Evolutionary conservation across 2,329 filamentous ascomycete species (phyloP), one percentile per base, ranked within the genome.

Genomic region (Alternaria triticimaculans): DNA sequence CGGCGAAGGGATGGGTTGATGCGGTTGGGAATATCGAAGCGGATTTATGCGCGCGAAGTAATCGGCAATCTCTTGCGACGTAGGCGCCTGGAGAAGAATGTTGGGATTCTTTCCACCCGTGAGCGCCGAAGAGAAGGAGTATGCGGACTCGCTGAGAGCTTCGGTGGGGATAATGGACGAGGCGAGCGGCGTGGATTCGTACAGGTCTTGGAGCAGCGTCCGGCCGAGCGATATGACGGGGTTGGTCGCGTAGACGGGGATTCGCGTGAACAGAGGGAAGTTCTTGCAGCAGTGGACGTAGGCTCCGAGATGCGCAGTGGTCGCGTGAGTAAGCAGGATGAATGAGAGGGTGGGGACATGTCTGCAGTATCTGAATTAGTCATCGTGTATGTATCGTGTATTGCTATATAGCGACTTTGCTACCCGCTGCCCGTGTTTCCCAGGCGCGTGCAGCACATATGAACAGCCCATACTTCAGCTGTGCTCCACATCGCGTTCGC

Each of bases 211-310:
- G 21, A 96, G 85, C 25, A 98, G 86, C 1, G 94, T 97, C 44
- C 95, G 91, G 20, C 96, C 96, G 49, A 99, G 89, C 45, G 96
- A 92, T 75, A 97, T 94, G 72, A 99, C 94, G 10, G 96, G 96
- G 43, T 90, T 90, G 6, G 96, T 99, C 60, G 96, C 96, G 82
- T 97, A 99, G 62, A 97, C 90, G 44, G 96, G 96, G 65, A 99
- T 94, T 76, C 94, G 90, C 10, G 90, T 91, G 82, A 99, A 99
- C 50, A 93, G 86, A 49, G 96, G 94, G 67, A 98, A 92, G 80
- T 97, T 91, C 81, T 97, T 97, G 89, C 96, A 98, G 84, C 94
- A 97, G 80, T 98, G 94, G 46, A 93, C 94, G 79, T 93, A 97
- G 63, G 96, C 96, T 70, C 93, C 95, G 60, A 99, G 87, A 82